These are phyloP conservation scores for Biscogniauxia mediterranea DNA, from an alignment of 2,329 filamentous ascomycete species.

Conservation along the genomic window DNA sequence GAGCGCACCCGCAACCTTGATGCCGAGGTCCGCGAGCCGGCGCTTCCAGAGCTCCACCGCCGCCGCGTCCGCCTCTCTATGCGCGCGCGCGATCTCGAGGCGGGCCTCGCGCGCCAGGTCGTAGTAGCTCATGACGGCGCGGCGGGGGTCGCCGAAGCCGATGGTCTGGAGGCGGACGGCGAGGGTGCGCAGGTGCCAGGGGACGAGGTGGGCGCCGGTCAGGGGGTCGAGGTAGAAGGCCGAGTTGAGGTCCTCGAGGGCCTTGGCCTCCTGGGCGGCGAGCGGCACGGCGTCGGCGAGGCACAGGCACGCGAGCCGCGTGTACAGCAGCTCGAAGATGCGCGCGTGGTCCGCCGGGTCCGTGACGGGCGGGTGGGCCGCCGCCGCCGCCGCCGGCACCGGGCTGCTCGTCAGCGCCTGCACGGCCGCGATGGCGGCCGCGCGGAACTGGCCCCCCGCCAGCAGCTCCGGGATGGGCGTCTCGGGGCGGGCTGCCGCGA, in stretches of 20 bases:
- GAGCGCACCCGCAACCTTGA: slow-evolving; percentile 63
- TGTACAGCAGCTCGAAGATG: slow-evolving; percentile 78
- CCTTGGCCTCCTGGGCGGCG: slow-evolving; percentile 66
- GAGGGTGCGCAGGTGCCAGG: slow-evolving; percentile 83
- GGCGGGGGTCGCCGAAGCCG: slow-evolving; percentile 78
- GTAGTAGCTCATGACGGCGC: slow-evolving; percentile 87
- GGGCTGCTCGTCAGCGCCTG: slow-evolving; percentile 56
- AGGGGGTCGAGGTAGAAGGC: slow-evolving; percentile 55
- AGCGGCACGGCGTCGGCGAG: slow-evolving; percentile 71
- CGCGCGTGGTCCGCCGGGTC: slow-evolving; percentile 57
- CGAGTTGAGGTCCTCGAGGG: slow-evolving; percentile 60
- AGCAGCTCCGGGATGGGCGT: slow-evolving; percentile 69
- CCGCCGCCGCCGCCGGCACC: slow-evolving; percentile 35
- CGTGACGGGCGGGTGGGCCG: slow-evolving; percentile 31
- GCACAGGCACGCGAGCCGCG: slow-evolving; percentile 76
- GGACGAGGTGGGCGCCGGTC: slow-evolving; percentile 65
- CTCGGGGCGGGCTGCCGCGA: slow-evolving; percentile 60
- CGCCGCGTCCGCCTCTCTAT: slow-evolving; percentile 43
- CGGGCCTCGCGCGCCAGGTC: slow-evolving; percentile 81
- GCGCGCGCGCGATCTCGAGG: slow-evolving; percentile 52
- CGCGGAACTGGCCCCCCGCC: slow-evolving; percentile 72
- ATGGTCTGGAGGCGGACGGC: slow-evolving; percentile 81
- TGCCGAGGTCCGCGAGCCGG: slow-evolving; percentile 72
- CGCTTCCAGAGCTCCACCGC: slow-evolving; percentile 66
- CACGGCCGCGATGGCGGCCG: slow-evolving; percentile 68